A percentile compares a stretch with the other conserved stretches of the same genome.
Conservation (phyloP, 305 asterid genomes). For the Vinca major region DNA sequence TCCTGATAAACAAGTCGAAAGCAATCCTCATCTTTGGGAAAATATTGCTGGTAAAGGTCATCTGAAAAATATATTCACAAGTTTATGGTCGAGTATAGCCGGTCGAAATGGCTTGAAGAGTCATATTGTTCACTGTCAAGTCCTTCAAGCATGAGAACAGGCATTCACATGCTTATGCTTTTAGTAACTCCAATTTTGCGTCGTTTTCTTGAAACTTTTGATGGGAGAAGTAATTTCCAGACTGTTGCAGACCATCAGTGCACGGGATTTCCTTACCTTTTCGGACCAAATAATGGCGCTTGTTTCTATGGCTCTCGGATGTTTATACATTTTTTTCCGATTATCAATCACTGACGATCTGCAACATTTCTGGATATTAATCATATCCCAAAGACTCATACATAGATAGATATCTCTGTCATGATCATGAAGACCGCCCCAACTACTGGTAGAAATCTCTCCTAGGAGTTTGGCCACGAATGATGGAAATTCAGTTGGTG, state of each 20-base stretch:
- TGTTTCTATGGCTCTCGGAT: neutral
- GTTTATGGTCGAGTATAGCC: slow-evolving; percentile 84
- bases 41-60: slow-evolving; percentile 72
- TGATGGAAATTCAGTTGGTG: neutral
- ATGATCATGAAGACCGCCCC: neutral
- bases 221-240: neutral
- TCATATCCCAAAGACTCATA: slow-evolving; percentile 3
- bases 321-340: slow-evolving; percentile 12
- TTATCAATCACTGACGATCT: slow-evolving; percentile 11
- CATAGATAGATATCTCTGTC: neutral
- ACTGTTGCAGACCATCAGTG: slow-evolving; percentile 9
- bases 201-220: neutral
- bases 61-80: slow-evolving; percentile 60
- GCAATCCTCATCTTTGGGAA: slow-evolving; percentile 80
- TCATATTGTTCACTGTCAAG: slow-evolving; percentile 93
- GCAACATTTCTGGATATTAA: slow-evolving; percentile 12
- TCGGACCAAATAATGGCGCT: neutral
- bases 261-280: too few relatives aligned
- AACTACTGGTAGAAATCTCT: neutral
- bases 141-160: slow-evolving; percentile 68
- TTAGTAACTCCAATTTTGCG: neutral
- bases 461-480: neutral
- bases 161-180: neutral
- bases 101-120: slow-evolving; percentile 90
- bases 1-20: slow-evolving; percentile 58